Evolutionary conservation across 257 asterid genomes (phyloP).

Genomic region (Forsythia viridissima): DNA sequence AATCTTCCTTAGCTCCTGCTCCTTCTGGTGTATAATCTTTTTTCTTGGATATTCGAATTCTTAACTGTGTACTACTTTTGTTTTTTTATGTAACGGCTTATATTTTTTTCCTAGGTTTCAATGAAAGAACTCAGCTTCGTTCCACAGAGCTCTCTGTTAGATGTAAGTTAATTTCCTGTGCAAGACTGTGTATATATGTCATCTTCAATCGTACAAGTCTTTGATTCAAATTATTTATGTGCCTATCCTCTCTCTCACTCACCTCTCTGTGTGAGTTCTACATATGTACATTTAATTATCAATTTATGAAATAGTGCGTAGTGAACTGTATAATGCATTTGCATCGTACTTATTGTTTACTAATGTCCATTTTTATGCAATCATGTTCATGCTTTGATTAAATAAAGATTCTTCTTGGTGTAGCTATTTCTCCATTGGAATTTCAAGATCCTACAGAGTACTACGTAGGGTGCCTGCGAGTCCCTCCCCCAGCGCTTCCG

Average conservation of each 20-base stretch:
- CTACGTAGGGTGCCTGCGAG: slow-evolving; percentile 40
- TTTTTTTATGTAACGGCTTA: background rate
- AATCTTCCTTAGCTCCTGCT: slow-evolving; percentile 32
- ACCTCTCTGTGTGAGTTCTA: background rate
- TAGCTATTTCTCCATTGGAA: slow-evolving; percentile 43
- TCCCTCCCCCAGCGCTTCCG: slow-evolving; percentile 41
- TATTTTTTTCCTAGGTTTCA: slow-evolving; percentile 23
- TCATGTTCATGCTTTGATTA: too few species aligned
- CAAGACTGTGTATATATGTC: background rate
- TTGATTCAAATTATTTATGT: too few species aligned
- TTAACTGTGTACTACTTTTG: slow-evolving; percentile 1
- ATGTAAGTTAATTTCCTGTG: slow-evolving; percentile 31
- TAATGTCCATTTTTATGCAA: background rate
- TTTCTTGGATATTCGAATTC: slow-evolving; percentile 4
- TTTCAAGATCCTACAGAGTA: slow-evolving; percentile 50
- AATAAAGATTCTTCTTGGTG: background rate
- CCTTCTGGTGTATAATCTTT: slow-evolving; percentile 6
- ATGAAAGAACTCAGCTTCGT: slow-evolving; percentile 36
- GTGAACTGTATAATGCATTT: too few species aligned
- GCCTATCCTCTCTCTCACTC: too few species aligned
- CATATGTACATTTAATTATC: background rate
- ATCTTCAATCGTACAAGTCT: background rate
- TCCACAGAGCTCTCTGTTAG: slow-evolving; percentile 35
- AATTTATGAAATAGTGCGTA: too few species aligned
- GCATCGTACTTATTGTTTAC: too few species aligned